Evolutionary conservation across 2,329 filamentous ascomycete genomes (phyloP).

Genomic region (Didymosphaeria variabile): DNA sequence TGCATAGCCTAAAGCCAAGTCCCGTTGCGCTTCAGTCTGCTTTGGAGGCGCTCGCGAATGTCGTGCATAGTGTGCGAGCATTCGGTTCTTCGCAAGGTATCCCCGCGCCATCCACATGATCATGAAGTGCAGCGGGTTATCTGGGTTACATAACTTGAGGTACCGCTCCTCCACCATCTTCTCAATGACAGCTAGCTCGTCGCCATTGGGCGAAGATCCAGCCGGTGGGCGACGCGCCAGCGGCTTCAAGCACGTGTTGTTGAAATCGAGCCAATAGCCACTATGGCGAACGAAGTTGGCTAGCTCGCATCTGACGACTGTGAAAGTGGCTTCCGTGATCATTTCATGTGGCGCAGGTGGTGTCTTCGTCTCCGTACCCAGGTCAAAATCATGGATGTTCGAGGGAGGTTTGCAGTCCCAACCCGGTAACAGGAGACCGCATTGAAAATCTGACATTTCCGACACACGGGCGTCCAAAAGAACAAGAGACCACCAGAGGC

Average conservation of each 20-base stretch:
- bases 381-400: slow-evolving; percentile 61
- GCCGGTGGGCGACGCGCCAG: slow-evolving; percentile 41
- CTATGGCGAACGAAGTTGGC: slow-evolving; percentile 53
- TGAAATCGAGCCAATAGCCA: slow-evolving; percentile 58
- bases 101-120: slow-evolving; percentile 57
- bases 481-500: slow-evolving; percentile 69
- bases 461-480: slow-evolving; percentile 65
- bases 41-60: slow-evolving; percentile 21
- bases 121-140: slow-evolving; percentile 55
- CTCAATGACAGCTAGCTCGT: slow-evolving; percentile 48
- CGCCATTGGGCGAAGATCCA: slow-evolving; percentile 23
- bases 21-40: slow-evolving; percentile 33
- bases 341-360: slow-evolving; percentile 51
- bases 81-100: slow-evolving; percentile 58
- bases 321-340: slow-evolving; percentile 64
- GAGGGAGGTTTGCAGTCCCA: slow-evolving; percentile 60
- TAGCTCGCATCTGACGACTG: slow-evolving; percentile 59
- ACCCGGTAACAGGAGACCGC: slow-evolving; percentile 55
- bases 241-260: slow-evolving; percentile 53
- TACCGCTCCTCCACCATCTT: slow-evolving; percentile 52
- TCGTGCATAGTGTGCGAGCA: slow-evolving; percentile 60
- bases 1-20: slow-evolving; percentile 43
- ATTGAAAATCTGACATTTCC: slow-evolving; percentile 62
- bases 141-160: slow-evolving; percentile 39
- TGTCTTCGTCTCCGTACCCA: slow-evolving; percentile 51